Base-by-base conservation (phyloP, 73 alveolate species). In the Effrenium voratum region DNA sequence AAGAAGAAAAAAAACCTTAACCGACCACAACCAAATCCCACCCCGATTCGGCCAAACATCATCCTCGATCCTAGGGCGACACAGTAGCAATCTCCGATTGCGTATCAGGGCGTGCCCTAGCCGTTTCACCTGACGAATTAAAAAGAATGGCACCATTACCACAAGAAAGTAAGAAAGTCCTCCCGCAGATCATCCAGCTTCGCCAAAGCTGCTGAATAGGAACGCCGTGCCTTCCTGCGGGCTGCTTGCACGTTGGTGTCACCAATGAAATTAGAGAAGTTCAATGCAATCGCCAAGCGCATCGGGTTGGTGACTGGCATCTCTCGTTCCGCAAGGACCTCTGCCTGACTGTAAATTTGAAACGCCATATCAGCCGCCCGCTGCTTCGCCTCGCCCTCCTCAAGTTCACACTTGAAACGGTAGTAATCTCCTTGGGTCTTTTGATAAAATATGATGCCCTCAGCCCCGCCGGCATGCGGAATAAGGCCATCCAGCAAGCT, bases 341-440 rank as follows among this genome's bases (percentile, higher is more conserved):
- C 91, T 81, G 91, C 91, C 34, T 81, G 91, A 41, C 47, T 46
- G 2, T 59, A 41, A 36, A 6, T 34, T 38, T 47, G 36, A 60
- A 36, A 38, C 5, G 85, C n/a, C 2, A n/a, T 13, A 19, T 32
- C 40, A 40, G 70, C 50, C 5, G 41, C 44, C 57, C 24, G 28
- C 34, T 3, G 28, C 44, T 26, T 24, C 26, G 30, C 80, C 1
- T 76, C 38, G 15, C 86, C 66, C 66, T 86, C 77, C 30, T 49
- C 68, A 46, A 36, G 36, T 0, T 86, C 46, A 1, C 57, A 34
- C 50, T 38, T 19, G 72, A 30, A 49, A 30, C 75, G 63, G 57
- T 60, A 45, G 87, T 90, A 68, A 43, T 60, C 85, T 41, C 73
- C 97, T 34, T 84, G 76, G 80, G 52, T 84, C 81, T 84, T 84